Base-by-base conservation (phyloP, 2,329 filamentous ascomycete species). In the Clarireedia sp. region DNA sequence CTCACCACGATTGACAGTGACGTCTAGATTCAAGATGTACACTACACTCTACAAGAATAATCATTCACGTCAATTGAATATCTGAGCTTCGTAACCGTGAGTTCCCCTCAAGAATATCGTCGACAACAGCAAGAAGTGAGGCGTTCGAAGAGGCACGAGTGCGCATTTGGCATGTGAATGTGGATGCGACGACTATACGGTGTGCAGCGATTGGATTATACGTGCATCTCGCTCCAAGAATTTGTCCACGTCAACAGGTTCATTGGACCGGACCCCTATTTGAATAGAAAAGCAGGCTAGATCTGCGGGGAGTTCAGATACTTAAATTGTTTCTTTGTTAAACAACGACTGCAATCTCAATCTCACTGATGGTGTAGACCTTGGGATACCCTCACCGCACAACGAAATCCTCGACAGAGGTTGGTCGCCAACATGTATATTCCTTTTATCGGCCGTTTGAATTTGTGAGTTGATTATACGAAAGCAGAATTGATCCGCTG, bases 381-480 rank as follows among this genome's bases (percentile, higher is more conserved):
- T 43, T 43, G 16, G 5, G 24, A 46, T 46, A 46, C 23, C 43
- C 37, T 54, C 37, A 54, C 52, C 37, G 46, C 52, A 19, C 52
- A 50, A 44, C 4, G 45, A 49, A 50, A n/a, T 43, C 37, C 38
- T 44, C 38, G 19, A 50, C 24, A 43, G 52, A 44, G 33, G 45
- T 12, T 43, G 23, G 24, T 3, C 38, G 48, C 52, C 43, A 60
- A 19, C 59, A 70, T 68, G 66, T 67, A 69, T 24, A 66, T 74
- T 52, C 71, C 72, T 23, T 73, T 74, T 57, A 66, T 74, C 60
- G 71, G 71, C 48, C 71, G 72, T 53, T 59, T 74, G 52, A 70
- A 71, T 58, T 62, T 69, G 72, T 73, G 63, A 60, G 70, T 62
- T 40, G 16, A 51, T 23, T 36, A 29, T 21, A 16, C 19, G 14